phyloP scores from a whole-genome alignment of 306 rosid genomes.

The Rubus idaeus region DNA sequence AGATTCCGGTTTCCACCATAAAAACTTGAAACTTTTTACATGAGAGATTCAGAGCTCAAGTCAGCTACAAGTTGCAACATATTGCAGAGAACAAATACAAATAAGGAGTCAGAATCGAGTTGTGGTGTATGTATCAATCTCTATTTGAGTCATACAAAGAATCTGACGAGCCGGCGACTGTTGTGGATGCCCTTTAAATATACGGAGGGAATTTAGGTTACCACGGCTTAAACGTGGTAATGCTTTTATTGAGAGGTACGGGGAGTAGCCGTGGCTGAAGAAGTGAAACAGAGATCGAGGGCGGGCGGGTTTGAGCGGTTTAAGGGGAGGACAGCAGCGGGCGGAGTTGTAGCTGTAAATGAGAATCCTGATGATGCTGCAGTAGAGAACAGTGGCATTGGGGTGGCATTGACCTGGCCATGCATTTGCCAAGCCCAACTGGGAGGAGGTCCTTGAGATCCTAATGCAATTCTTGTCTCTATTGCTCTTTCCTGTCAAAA shows the following conservation, averaged over 20 bases:
- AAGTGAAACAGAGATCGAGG: conserved; percentile 54
- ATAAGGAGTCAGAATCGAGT: conserved; percentile 27
- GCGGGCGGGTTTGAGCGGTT: conserved; percentile 42
- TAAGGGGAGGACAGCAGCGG: conserved; percentile 53
- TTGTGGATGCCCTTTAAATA: conserved; percentile 15
- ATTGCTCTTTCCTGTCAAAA: conserved; percentile 72
- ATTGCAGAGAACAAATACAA: conserved; percentile 14
- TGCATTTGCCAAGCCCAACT: conserved; percentile 75
- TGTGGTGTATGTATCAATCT: conserved; percentile 38
- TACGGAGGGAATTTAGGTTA: not conserved
- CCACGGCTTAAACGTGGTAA: conserved; percentile 47
- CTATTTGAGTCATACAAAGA: conserved; percentile 41
- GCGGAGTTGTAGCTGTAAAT: conserved; percentile 60
- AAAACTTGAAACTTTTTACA: not conserved
- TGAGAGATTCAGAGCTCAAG: not conserved
- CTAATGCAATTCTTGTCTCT: conserved; percentile 56
- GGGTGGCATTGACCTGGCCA: conserved; percentile 57
- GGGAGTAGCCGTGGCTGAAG: conserved; percentile 40
- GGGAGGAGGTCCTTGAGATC: conserved; percentile 61
- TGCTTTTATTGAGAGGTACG: conserved; percentile 42
- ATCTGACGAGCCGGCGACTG: conserved; percentile 23
- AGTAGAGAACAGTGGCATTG: conserved; percentile 75
- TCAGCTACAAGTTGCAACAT: not conserved
- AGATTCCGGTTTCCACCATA: not conserved
- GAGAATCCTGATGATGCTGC: conserved; percentile 99